Conservation (phyloP, 169 alveolate genomes). For the Cystoisospora suis region DNA sequence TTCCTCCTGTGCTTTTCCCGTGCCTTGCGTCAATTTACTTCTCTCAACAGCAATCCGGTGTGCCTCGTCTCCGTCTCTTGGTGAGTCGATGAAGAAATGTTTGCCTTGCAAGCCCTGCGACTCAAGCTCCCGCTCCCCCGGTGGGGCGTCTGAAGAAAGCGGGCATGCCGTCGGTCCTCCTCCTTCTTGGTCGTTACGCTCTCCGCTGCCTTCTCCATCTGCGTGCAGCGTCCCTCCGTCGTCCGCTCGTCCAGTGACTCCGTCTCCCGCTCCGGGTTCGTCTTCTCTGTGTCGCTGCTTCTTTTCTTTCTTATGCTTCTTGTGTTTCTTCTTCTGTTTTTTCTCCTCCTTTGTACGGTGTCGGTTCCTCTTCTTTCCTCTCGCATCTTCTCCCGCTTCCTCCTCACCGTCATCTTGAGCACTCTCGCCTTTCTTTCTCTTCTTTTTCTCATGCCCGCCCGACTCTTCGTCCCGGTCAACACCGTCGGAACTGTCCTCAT, state of each 20-base stretch:
- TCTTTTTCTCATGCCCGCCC: neutral
- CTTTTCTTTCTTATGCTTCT: neutral
- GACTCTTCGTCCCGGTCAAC: neutral
- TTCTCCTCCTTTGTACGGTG: conserved; percentile 13
- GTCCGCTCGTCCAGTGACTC: neutral
- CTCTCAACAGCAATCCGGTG: too few species aligned
- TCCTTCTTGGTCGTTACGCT: too few species aligned
- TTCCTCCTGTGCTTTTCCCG: too few species aligned
- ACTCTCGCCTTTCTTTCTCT: neutral
- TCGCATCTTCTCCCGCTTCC: neutral
- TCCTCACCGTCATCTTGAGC: neutral
- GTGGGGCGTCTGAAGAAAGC: neutral
- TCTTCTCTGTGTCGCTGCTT: neutral
- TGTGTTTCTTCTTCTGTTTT: neutral
- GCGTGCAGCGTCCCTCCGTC: neutral
- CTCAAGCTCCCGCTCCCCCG: neutral
- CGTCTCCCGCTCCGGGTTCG: neutral
- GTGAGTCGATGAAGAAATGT: neutral
- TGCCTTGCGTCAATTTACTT: too few species aligned
- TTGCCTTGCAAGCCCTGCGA: neutral
- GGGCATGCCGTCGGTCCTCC: neutral
- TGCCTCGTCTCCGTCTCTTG: neutral
- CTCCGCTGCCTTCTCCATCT: neutral
- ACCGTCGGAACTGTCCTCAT: neutral
- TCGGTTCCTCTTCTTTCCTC: neutral